Evolutionary conservation across 257 asterid species (phyloP), one percentile per base, ranked within the genome.

Genomic region (Ilex asprella): DNA sequence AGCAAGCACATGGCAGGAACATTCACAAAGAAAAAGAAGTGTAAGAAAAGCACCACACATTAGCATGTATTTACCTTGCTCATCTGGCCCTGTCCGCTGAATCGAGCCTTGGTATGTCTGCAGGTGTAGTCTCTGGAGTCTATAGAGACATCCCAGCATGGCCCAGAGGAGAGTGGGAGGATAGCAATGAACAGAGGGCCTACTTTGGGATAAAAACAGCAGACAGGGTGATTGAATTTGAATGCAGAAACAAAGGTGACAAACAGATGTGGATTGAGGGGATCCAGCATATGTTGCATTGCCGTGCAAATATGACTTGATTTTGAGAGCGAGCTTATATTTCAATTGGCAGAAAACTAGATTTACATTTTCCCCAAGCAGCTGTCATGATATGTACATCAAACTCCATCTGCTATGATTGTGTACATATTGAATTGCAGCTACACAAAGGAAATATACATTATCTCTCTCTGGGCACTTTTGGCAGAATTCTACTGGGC

Each of bases 1-100:
- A 89, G 97, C 91, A 89, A 84, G 78, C 79, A 86, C 66, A 86
- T 89, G 74, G 97, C 82, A 67, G 94, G 95, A 66, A 86, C 97
- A 66, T 89, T 89, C 78, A 89, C 95, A 31, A 89, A 89, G 97
- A 89, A 89, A 68, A 89, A 84, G 94, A 84, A 86, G 76, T 81
- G 97, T 86, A 78, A 52, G 86, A n/a, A 52, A 32, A 66, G 16
- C 39, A 70, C 12, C 39, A 12, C 32, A 58, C 65, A 13, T 39
- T 3, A 30, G 55, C 31, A 52, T 31, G 21, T 43, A 54, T 5
- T 55, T 69, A 50, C 54, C 50, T 56, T 47, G 39, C 30, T 43
- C 65, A 35, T 27, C 55, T 35, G 12, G 3, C 46, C 56, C 52
- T 58, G 57, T 35, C 63, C 46, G 53, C 32, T 71, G 31, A 75